Evolutionary conservation across 2,329 filamentous ascomycete species (phyloP).

Genomic region (Reticulascus tulasneorum): DNA sequence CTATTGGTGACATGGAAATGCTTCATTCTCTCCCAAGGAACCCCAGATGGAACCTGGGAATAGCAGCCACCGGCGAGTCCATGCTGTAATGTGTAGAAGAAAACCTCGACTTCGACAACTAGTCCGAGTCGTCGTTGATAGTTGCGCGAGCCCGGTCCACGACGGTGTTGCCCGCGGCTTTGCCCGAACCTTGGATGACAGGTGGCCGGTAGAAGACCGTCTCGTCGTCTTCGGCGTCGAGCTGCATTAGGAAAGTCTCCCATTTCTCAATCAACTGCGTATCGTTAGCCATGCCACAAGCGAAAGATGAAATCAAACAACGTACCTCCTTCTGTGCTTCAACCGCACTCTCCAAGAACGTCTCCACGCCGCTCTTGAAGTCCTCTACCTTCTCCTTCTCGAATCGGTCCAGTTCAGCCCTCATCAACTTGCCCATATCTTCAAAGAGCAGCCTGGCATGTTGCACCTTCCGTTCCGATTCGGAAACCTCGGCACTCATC

Average conservation of each 20-base stretch:
- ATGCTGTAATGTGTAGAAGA: slow-evolving; percentile 5
- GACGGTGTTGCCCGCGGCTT: slow-evolving; percentile 53
- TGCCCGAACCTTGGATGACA: slow-evolving; percentile 47
- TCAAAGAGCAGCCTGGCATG: slow-evolving; percentile 88
- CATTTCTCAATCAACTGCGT: slow-evolving; percentile 74
- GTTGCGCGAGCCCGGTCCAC: slow-evolving; percentile 56
- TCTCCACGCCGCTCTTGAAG: slow-evolving; percentile 97
- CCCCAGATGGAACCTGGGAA: not conserved
- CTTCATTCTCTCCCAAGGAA: too few species aligned
- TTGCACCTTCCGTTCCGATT: slow-evolving; percentile 89
- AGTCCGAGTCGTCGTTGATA: slow-evolving; percentile 59
- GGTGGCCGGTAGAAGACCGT: slow-evolving; percentile 62
- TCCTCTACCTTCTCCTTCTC: slow-evolving; percentile 98
- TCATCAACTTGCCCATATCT: slow-evolving; percentile 94
- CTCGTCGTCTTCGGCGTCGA: slow-evolving; percentile 89
- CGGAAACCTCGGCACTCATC: slow-evolving; percentile 86
- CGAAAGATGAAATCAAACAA: not conserved
- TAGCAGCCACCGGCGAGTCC: too few species aligned
- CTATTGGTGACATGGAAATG: slow-evolving; percentile 6
- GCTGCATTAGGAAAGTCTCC: slow-evolving; percentile 96
- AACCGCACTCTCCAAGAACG: slow-evolving; percentile 92
- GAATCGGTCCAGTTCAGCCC: slow-evolving; percentile 85
- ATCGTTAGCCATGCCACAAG: slow-evolving; percentile 18
- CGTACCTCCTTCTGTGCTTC: slow-evolving; percentile 97
- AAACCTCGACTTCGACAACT: slow-evolving; percentile 20